Conservation (phyloP, 2,329 filamentous ascomycete genomes). For the Ceratocystiopsis sp. region DNA sequence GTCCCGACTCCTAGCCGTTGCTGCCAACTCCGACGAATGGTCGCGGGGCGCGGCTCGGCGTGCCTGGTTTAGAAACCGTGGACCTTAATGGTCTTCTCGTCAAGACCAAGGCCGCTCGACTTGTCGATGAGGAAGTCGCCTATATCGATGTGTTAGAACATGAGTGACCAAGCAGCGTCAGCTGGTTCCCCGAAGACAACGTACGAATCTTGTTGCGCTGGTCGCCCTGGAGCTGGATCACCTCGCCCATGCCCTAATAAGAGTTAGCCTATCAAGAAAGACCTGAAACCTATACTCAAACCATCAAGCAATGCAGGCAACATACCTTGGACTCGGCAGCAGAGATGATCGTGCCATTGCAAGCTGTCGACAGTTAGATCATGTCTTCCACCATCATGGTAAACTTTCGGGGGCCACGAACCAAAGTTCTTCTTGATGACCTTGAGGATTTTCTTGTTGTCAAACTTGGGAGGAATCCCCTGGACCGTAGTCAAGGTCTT, state of each 20-base stretch:
- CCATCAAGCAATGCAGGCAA: neutral
- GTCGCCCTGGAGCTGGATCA: slow-evolving; percentile 89
- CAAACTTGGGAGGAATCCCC: slow-evolving; percentile 96
- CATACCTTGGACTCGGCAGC: slow-evolving; percentile 10
- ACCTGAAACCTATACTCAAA: no score
- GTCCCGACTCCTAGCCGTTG: no score
- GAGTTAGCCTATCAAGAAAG: neutral
- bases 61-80: slow-evolving; percentile 40
- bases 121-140: slow-evolving; percentile 95
- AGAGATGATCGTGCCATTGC: slow-evolving; percentile 12
- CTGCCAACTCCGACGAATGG: no score
- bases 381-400: no score
- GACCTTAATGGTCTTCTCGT: slow-evolving; percentile 95
- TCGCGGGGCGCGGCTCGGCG: neutral
- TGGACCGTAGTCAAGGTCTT: slow-evolving; percentile 99
- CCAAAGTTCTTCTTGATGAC: slow-evolving; percentile 74
- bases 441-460: slow-evolving; percentile 99
- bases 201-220: slow-evolving; percentile 48
- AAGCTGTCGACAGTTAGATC: slow-evolving; percentile 3
- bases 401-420: neutral
- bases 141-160: slow-evolving; percentile 58
- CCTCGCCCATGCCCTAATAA: slow-evolving; percentile 10
- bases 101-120: slow-evolving; percentile 83
- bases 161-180: neutral
- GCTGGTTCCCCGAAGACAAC: neutral